Evolutionary conservation across 176 grass and related monocot species (phyloP).

Genomic region (Carex parvula): DNA sequence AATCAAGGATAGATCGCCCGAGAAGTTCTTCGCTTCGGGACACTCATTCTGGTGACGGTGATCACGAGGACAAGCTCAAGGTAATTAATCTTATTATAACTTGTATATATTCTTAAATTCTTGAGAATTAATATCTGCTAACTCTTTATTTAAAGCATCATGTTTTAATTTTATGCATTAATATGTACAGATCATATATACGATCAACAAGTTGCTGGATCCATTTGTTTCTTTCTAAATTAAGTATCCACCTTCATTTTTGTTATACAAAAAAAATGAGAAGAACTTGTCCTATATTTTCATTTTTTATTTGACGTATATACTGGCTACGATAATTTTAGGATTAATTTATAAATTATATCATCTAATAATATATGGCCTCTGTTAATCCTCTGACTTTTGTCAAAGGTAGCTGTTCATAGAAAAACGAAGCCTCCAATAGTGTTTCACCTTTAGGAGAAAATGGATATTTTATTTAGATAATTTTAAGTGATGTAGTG

Average conservation of each 20-base stretch:
- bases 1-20: constrained; percentile 27
- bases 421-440: no score
- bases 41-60: background rate
- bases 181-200: no score
- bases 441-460: no score
- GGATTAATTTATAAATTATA: background rate
- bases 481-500: no score
- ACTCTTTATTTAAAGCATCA: no score
- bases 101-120: background rate
- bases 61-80: constrained; percentile 15
- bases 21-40: constrained; percentile 30
- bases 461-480: no score
- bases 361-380: background rate
- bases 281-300: no score
- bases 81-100: background rate
- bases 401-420: background rate
- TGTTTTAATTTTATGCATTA: background rate
- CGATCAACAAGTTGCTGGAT: no score
- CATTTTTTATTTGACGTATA: no score
- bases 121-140: background rate
- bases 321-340: background rate
- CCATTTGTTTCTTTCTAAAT: no score
- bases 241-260: no score
- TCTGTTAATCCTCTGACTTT: background rate
- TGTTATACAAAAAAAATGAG: no score